Base-by-base conservation (phyloP, 768 basidiomycete genomes). In the Tylopilus plumbeoviolaceoides region DNA sequence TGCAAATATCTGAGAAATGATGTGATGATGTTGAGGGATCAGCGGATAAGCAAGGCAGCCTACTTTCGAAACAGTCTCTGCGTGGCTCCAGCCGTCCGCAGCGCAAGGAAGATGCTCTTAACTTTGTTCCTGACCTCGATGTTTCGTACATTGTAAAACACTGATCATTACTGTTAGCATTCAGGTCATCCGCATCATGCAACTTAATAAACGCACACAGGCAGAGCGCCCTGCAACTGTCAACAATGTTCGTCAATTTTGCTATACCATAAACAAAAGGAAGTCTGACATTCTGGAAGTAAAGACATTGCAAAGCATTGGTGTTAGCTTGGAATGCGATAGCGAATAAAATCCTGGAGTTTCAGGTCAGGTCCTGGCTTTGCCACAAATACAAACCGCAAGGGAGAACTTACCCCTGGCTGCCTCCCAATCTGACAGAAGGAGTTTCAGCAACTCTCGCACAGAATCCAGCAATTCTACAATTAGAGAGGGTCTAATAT, bases 211-310 rank as follows among this genome's bases (percentile, higher is more conserved):
- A 73, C 78, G 43, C 61, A 83, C 83, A 55, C 30, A 83, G 60
- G 50, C 75, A 77, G 7, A 83, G 57, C 9, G 72, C 69, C 54
- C 73, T 69, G 57, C 78, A 82, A 18, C 82, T 83, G 40, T 33
- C 18, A 30, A 48, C 42, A 5, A 14, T n/a, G 7, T 7, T 41
- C 4, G 17, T 58, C 17, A 59, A 51, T 4, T 30, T 30, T 45
- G 4, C 23, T 25, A 40, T 20, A 43, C 17, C 3, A 14, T 10
- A 23, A 53, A 50, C 4, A 28, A 51, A 20, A 41, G 11, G 11
- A 0, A 21, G 11, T 69, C 80, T 55, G 56, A 82, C 81, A 82
- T 65, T 42, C 81, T 72, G n/a, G 73, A 67, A 8, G 74, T 72
- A 54, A 78, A 82, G 0, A 76, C 62, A 23, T 66, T 63, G 33